phyloP scores from a whole-genome alignment of 2,329 filamentous ascomycete species.

The Gaeumannomyces tritici region DNA sequence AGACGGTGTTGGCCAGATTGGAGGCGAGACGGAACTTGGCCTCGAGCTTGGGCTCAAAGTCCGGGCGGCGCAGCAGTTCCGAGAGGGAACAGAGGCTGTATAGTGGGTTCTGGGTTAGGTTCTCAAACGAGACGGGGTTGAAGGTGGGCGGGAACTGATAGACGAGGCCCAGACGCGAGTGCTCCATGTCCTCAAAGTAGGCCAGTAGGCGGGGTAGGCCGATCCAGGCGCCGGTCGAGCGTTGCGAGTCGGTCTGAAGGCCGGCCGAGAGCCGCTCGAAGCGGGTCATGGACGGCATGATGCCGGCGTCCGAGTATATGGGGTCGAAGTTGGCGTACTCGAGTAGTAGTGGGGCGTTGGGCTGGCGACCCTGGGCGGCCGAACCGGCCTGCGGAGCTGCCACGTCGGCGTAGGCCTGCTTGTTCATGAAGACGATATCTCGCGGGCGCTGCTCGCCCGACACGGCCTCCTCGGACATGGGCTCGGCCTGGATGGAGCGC shows the following conservation, averaged over 20 bases:
- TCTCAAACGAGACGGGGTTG: constrained; percentile 45
- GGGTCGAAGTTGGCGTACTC: constrained; percentile 61
- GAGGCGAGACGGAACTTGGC: constrained; percentile 67
- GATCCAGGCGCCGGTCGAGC: constrained; percentile 46
- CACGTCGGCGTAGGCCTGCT: constrained; percentile 40
- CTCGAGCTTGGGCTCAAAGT: constrained; percentile 58
- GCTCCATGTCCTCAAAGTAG: constrained; percentile 66
- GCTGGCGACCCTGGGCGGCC: constrained; percentile 21
- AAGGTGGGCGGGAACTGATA: constrained; percentile 64
- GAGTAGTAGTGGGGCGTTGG: constrained; percentile 51
- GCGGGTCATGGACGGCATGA: constrained; percentile 53
- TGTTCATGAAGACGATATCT: constrained; percentile 42
- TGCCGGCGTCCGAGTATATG: constrained; percentile 52
- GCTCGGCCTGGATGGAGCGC: constrained; percentile 27
- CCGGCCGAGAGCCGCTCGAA: constrained; percentile 54
- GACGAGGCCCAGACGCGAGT: constrained; percentile 62
- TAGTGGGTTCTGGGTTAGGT: constrained; percentile 35
- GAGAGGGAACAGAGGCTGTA: constrained; percentile 44
- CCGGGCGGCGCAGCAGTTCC: constrained; percentile 40
- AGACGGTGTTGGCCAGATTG: constrained; percentile 63
- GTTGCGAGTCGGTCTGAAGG: constrained; percentile 43
- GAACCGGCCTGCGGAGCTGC: constrained; percentile 24
- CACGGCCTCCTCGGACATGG: constrained; percentile 24
- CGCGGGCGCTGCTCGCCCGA: constrained; percentile 21
- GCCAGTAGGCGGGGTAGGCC: constrained; percentile 52